A percentile compares a stretch with the other conserved stretches of the same genome.
Evolutionary conservation across 2,329 filamentous ascomycete genomes (phyloP).

Genomic region (Clonostachys chloroleuca): DNA sequence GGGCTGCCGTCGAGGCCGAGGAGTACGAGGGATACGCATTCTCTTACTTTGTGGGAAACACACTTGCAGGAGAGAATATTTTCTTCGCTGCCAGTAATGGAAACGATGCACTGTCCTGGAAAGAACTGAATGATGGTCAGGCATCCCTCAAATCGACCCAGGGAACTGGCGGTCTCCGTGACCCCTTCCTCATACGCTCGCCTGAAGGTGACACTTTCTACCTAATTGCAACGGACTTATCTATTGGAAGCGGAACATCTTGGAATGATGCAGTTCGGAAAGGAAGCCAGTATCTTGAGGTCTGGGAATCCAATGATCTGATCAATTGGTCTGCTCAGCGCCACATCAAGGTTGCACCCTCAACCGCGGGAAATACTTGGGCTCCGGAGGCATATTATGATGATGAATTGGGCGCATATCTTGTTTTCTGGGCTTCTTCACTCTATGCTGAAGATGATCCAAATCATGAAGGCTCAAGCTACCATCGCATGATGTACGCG

Average conservation of each 20-base stretch:
- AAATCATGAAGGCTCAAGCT: conserved; percentile 32
- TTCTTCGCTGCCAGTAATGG: conserved; percentile 46
- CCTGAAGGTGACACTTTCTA: conserved; percentile 45
- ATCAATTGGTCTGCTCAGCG: conserved; percentile 45
- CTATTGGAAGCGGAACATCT: conserved; percentile 47
- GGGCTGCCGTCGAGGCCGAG: conserved; percentile 19
- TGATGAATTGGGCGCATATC: conserved; percentile 29
- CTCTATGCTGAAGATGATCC: conserved; percentile 35
- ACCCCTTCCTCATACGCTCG: conserved; percentile 48
- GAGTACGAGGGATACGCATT: conserved; percentile 42
- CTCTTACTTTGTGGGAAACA: conserved; percentile 43
- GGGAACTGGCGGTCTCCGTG: conserved; percentile 44
- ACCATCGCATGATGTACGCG: conserved; percentile 48
- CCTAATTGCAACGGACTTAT: conserved; percentile 46
- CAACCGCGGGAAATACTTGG: conserved; percentile 48
- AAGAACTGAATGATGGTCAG: conserved; percentile 39
- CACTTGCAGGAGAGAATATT: conserved; percentile 42
- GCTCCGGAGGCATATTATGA: conserved; percentile 48
- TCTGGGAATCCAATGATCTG: conserved; percentile 48
- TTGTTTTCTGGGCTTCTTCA: conserved; percentile 39
- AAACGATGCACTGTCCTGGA: conserved; percentile 46
- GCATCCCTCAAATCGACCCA: conserved; percentile 37
- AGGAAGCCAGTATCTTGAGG: conserved; percentile 44
- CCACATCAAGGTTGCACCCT: conserved; percentile 41
- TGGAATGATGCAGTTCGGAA: conserved; percentile 41